Conservation (phyloP, 495 filamentous ascomycete genomes). For the Trypethelium eluteriae region DNA sequence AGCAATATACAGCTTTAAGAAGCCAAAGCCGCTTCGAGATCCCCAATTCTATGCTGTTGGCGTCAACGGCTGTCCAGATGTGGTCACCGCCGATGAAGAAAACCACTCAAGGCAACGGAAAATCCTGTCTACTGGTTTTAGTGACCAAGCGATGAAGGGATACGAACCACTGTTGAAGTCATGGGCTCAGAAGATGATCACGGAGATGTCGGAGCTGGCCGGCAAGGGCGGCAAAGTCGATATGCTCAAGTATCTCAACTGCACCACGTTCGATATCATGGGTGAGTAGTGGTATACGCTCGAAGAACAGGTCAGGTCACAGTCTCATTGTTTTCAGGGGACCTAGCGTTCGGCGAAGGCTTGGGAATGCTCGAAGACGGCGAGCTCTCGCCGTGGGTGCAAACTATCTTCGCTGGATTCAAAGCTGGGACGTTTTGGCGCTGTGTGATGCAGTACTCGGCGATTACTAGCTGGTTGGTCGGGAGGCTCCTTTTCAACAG, state of each 20-base stretch:
- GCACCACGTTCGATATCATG: constrained; percentile 18
- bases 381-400: constrained; percentile 13
- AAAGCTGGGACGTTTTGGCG: constrained; percentile 13
- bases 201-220: constrained; percentile 12
- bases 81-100: constrained; percentile 22
- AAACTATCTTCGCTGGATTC: constrained; percentile 12
- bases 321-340: constrained; percentile 13
- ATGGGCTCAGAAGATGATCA: constrained; percentile 16
- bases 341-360: constrained; percentile 19
- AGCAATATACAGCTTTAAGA: constrained; percentile 23
- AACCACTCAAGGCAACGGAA: constrained; percentile 22
- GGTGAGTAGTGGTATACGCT: constrained; percentile 13
- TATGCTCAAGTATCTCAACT: constrained; percentile 21
- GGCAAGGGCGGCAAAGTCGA: constrained; percentile 7
- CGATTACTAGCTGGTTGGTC: constrained; percentile 8
- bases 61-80: constrained; percentile 15
- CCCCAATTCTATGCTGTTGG: constrained; percentile 17
- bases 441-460: constrained; percentile 9
- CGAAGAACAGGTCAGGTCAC: constrained; percentile 12
- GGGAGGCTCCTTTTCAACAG: constrained; percentile 11
- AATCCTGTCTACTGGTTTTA: constrained; percentile 22
- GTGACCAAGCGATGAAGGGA: constrained; percentile 19
- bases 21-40: constrained; percentile 17
- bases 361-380: constrained; percentile 16
- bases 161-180: constrained; percentile 23